These are phyloP conservation scores for Calonectria crousiana DNA, from an alignment of 2,329 filamentous ascomycete species.

Conservation along the genomic window DNA sequence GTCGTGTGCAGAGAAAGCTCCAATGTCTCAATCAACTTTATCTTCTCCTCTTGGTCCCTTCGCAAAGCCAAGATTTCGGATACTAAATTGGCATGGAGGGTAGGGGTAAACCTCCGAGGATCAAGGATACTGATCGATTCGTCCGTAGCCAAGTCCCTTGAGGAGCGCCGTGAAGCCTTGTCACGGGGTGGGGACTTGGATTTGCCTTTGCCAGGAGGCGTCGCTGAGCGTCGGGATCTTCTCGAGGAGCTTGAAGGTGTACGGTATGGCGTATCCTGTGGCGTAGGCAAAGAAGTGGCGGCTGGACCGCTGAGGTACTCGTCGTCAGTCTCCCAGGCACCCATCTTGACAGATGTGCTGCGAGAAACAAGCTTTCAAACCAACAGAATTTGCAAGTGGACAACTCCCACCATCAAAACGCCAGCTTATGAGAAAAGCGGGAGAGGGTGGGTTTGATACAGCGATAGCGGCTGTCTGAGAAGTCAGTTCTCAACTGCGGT, in stretches of 20 bases:
- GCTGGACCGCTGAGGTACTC: slow-evolving; percentile 67
- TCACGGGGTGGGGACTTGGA: slow-evolving; percentile 68
- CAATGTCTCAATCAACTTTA: slow-evolving; percentile 85
- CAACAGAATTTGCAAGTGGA: neutral
- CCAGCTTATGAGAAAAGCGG: neutral
- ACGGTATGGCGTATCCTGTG: slow-evolving; percentile 78
- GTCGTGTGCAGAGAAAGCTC: slow-evolving; percentile 80
- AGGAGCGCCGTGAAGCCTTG: slow-evolving; percentile 63
- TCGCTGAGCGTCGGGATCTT: slow-evolving; percentile 75
- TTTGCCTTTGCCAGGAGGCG: slow-evolving; percentile 69
- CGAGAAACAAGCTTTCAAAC: neutral
- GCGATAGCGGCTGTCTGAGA: neutral
- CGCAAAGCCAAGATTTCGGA: slow-evolving; percentile 91
- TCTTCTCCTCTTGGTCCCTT: slow-evolving; percentile 91
- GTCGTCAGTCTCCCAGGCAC: slow-evolving; percentile 73
- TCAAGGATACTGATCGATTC: slow-evolving; percentile 83
- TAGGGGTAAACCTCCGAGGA: slow-evolving; percentile 93
- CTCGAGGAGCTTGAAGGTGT: slow-evolving; percentile 74
- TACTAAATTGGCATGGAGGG: slow-evolving; percentile 92
- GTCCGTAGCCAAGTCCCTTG: slow-evolving; percentile 71
- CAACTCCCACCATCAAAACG: slow-evolving; percentile 17
- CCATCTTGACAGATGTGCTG: slow-evolving; percentile 55
- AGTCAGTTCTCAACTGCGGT: slow-evolving; percentile 14
- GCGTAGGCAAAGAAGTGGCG: slow-evolving; percentile 74
- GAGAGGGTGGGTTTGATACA: neutral